Base-by-base conservation (phyloP, 192 early-diverging fungal species). In the Rhizophlyctis rosea region DNA sequence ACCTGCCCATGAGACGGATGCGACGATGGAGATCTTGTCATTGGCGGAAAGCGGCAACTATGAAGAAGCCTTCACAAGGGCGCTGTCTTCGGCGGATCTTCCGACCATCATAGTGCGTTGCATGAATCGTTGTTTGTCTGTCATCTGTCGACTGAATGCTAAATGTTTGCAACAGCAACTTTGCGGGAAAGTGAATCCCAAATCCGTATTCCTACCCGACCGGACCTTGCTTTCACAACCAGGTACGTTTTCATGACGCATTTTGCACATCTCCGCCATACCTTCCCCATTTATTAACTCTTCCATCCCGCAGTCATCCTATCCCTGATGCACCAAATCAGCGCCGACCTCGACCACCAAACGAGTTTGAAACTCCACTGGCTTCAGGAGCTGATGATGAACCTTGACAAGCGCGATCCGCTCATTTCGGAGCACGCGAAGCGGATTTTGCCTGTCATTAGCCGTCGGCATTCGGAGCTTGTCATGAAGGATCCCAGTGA, bases 241-340 rank as follows among this genome's bases (percentile, higher is more conserved):
- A 44, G 39, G 39, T 44, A 44, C 9, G 18, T 13, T 13, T 18
- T 44, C 7, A 44, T 18, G 18, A 44, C 7, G 18, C 39, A 18
- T 44, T 7, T 18, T 18, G 18, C 9, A 44, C 7, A 44, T 44
- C 18, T 44, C 39, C 39, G 39, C 7, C 39, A 44, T 44, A 13
- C 18, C 39, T 7, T 7, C 9, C 7, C 7, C 7, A 44, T 13
- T 7, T 18, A 13, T 44, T 7, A 44, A 7, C 39, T 7, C 18
- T 44, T 44, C 18, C 39, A 13, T 13, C 18, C 18, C 39, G 39
- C 39, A 44, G 39, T 44, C 9, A 44, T 44, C 18, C 18, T 44
- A 18, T 44, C 39, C 39, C 7, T 44, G 39, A 44, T 44, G 39
- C 39, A 44, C 39, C 39, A 44, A 44, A 44, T 44, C 39, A 44